These are phyloP conservation scores for Cutaneotrichosporon curvatum DNA, from an alignment of 1,284 basidiomycete species.

Conservation along the genomic window DNA sequence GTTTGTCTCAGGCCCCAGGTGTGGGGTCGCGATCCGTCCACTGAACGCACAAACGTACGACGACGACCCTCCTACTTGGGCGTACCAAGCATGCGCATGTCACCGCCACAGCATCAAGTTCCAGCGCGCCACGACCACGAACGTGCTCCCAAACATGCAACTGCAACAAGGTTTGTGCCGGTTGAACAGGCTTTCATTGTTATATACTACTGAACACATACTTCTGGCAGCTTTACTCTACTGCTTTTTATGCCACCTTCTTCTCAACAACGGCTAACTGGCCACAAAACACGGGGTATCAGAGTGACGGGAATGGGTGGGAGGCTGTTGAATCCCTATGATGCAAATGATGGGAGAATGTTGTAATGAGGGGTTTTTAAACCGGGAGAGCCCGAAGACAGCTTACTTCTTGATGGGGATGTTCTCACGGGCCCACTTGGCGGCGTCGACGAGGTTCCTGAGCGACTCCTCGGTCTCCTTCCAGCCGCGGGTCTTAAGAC, in stretches of 20 bases:
- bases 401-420: constrained; percentile 48
- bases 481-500: constrained; percentile 86
- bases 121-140: no score
- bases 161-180: no score
- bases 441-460: constrained; percentile 77
- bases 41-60: no score
- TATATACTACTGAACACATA: constrained; percentile 10
- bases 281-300: constrained; percentile 15
- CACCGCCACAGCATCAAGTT: no score
- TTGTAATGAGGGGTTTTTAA: constrained; percentile 4
- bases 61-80: no score
- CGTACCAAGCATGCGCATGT: no score
- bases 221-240: constrained; percentile 2
- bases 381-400: constrained; percentile 20
- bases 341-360: constrained; percentile 3
- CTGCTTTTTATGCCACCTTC: constrained; percentile 3
- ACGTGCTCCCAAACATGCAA: no score
- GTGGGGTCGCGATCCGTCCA: no score
- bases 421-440: constrained; percentile 77
- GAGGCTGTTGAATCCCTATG: constrained; percentile 20
- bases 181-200: constrained; percentile 48
- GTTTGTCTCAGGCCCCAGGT: no score
- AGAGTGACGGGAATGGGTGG: constrained; percentile 18
- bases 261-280: constrained; percentile 19
- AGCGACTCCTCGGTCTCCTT: constrained; percentile 86